Evolutionary conservation across 345 rosid species (phyloP), one percentile per base, ranked within the genome.

Genomic region (Citrus reticulata): DNA sequence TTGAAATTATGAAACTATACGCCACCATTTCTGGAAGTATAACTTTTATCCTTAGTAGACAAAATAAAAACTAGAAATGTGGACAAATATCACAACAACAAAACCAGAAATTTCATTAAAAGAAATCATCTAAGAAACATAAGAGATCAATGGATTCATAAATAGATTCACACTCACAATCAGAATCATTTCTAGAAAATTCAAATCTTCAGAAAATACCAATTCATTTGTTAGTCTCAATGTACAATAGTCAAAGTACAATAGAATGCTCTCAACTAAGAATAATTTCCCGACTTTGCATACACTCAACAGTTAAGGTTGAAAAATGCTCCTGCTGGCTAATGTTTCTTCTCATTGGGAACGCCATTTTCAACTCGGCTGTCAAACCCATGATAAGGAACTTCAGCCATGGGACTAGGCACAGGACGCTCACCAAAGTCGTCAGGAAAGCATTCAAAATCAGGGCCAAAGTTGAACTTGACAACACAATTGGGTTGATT

Each of bases 381-480:
- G 81, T 86, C 94, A 85, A 73, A 88, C 49, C 89, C 97, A 74
- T 88, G 92, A 82, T 89, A 91, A 40, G 97, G 95, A 86, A 90
- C 95, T 82, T 94, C 97, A 75, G 69, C 72, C 92, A 96, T 89
- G 35, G 95, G 90, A 82, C 70, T 90, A 27, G 99, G 99, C 65
- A 82, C 70, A 3, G 91, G 87, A 76, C 92, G 91, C 24, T 87
- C 98, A 51, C 87, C 94, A 78, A 94, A 90, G 77, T 90, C 92
- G 73, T 85, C 89, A 0, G 97, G 97, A 77, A 87, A 90, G 80
- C 51, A 83, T 59, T 91, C 97, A 80, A 94, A 94, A 72, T 90
- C 85, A 6, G 98, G 99, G 58, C 99, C 99, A 71, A 94, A 96
- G 87, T 94, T 94, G 86, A 96, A 96, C 88, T 85, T 93, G 78